Evolutionary conservation across 2,329 filamentous ascomycete genomes (phyloP).

Genomic region (Daldinia sp.): DNA sequence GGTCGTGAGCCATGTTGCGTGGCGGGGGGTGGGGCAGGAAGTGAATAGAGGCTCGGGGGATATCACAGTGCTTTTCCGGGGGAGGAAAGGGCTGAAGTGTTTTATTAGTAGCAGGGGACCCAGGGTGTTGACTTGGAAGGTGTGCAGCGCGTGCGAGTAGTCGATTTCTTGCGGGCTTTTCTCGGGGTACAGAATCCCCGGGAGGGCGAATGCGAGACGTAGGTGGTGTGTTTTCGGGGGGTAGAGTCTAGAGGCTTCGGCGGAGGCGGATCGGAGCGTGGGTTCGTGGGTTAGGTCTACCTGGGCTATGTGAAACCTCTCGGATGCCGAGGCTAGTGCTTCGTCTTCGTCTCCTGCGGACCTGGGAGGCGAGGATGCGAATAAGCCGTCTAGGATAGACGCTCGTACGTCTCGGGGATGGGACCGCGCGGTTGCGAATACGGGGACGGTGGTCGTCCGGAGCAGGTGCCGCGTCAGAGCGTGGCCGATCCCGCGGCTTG

Average conservation of each 20-base stretch:
- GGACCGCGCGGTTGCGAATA: conserved; percentile 56
- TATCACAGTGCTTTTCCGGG: conserved; percentile 60
- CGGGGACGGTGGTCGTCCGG: conserved; percentile 56
- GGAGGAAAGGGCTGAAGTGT: conserved; percentile 75
- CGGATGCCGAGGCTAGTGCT: conserved; percentile 34
- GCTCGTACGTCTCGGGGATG: conserved; percentile 49
- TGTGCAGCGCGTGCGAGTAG: conserved; percentile 67
- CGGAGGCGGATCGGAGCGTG: conserved; percentile 66
- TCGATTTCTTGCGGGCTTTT: conserved; percentile 73
- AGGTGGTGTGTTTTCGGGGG: conserved; percentile 63
- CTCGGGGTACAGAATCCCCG: conserved; percentile 77
- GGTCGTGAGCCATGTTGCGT: conserved; percentile 76
- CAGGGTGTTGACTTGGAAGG: conserved; percentile 76
- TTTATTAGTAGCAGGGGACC: conserved; percentile 81
- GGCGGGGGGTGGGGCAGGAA: conserved; percentile 23
- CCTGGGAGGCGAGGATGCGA: not conserved
- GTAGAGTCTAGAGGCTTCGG: conserved; percentile 60
- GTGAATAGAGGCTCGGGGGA: not conserved
- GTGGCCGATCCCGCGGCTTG: conserved; percentile 58
- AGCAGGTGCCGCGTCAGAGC: conserved; percentile 59
- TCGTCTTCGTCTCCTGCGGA: not conserved
- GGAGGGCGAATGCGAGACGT: conserved; percentile 73
- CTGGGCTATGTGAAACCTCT: conserved; percentile 51
- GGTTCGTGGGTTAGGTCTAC: conserved; percentile 66
- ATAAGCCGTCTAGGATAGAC: conserved; percentile 40